These are phyloP conservation scores for Actinidia polygama DNA, from an alignment of 179 eudicot species.

Conservation along the genomic window DNA sequence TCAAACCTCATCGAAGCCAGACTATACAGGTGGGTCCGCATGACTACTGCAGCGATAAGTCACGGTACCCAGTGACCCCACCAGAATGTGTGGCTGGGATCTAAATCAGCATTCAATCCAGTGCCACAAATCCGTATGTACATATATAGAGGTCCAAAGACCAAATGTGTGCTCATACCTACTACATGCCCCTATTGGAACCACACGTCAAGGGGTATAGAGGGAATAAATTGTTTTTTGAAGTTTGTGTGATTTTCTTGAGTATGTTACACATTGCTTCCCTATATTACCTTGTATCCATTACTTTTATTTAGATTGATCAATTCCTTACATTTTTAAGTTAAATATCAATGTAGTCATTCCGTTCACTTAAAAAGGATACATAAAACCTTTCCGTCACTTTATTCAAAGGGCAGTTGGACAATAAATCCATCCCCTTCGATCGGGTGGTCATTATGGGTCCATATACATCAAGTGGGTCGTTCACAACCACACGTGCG, in stretches of 20 bases:
- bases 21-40: constrained; percentile 56
- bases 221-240: neutral
- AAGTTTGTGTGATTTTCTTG: neutral
- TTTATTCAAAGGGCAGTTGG: neutral
- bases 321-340: too few species aligned
- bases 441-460: neutral
- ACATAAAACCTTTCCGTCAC: neutral
- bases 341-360: too few species aligned
- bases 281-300: neutral
- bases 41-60: constrained; percentile 62
- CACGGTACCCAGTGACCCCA: constrained; percentile 51
- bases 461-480: neutral
- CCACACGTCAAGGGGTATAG: constrained; percentile 5
- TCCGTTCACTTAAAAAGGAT: too few species aligned
- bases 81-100: constrained; percentile 51
- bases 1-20: constrained; percentile 41
- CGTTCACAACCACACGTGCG: neutral
- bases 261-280: neutral
- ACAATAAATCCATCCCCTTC: neutral
- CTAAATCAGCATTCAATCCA: neutral
- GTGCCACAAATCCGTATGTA: neutral
- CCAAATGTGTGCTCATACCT: neutral
- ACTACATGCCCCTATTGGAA: neutral
- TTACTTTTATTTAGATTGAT: neutral
- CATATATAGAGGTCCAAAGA: neutral